These are phyloP conservation scores for Mycena alexandri DNA, from an alignment of 768 basidiomycete genomes.

Conservation along the genomic window DNA sequence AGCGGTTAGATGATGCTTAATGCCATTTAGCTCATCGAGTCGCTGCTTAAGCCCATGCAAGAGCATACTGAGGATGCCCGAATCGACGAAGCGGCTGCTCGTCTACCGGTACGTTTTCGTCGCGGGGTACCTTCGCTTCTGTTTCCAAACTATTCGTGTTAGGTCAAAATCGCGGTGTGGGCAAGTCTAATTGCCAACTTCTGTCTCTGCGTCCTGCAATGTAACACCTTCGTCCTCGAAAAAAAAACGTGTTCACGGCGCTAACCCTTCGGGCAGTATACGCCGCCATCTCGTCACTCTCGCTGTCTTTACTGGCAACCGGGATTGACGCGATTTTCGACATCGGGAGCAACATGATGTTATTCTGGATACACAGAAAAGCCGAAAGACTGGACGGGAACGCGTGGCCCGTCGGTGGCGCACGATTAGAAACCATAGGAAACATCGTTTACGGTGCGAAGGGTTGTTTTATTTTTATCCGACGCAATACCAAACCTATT, in stretches of 20 bases:
- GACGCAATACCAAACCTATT: background rate
- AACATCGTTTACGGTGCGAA: slow-evolving; percentile 84
- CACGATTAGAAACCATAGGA: slow-evolving; percentile 90
- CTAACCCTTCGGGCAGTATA: slow-evolving; percentile 70
- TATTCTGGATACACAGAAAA: slow-evolving; percentile 84
- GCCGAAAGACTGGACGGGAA: slow-evolving; percentile 78
- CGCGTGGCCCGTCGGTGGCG: slow-evolving; percentile 94
- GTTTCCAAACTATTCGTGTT: background rate
- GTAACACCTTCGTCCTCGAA: slow-evolving; percentile 52
- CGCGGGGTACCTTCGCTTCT: background rate
- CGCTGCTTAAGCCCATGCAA: slow-evolving; percentile 92
- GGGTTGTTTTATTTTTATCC: slow-evolving; percentile 20
- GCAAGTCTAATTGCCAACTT: slow-evolving; percentile 87
- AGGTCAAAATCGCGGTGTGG: slow-evolving; percentile 92
- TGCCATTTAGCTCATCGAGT: slow-evolving; percentile 76
- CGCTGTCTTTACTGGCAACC: slow-evolving; percentile 90
- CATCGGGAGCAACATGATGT: slow-evolving; percentile 84
- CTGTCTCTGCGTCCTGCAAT: slow-evolving; percentile 76
- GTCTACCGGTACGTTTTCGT: slow-evolving; percentile 68
- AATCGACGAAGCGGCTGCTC: slow-evolving; percentile 73
- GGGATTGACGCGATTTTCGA: slow-evolving; percentile 91
- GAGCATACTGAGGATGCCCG: slow-evolving; percentile 88
- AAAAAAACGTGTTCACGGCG: background rate
- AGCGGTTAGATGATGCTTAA: background rate
- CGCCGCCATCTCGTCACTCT: slow-evolving; percentile 87